Conservation (phyloP, 768 basidiomycete genomes). For the Tylopilus felleus region DNA sequence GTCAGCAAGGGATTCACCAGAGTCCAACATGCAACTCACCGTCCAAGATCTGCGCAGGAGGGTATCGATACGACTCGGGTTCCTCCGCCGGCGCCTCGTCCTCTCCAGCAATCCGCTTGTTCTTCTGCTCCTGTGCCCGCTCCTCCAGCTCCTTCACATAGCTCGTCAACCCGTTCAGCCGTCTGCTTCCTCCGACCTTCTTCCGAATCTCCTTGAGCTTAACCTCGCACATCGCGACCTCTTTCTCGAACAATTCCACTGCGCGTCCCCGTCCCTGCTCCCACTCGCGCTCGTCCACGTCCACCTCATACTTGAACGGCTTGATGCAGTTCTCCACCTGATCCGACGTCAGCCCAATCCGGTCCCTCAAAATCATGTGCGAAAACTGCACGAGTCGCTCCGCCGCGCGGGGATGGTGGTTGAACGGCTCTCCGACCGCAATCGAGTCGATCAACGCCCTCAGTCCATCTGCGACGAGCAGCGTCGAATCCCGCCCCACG, state of each 20-base stretch:
- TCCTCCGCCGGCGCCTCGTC: conserved; percentile 38
- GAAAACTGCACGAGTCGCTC: conserved; percentile 91
- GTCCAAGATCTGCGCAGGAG: conserved; percentile 87
- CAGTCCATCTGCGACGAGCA: conserved; percentile 91
- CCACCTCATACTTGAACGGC: conserved; percentile 97
- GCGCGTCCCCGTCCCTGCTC: conserved; percentile 74
- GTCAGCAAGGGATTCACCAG: conserved; percentile 4
- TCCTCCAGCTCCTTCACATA: conserved; percentile 86
- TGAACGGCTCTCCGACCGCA: conserved; percentile 86
- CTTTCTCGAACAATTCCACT: conserved; percentile 78
- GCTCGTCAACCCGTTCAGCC: conserved; percentile 68
- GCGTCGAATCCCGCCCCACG: conserved; percentile 89
- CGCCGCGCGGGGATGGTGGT: conserved; percentile 81
- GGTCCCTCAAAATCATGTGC: conserved; percentile 88
- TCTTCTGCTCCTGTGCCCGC: conserved; percentile 62
- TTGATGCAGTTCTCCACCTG: conserved; percentile 99
- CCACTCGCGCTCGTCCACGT: conserved; percentile 93
- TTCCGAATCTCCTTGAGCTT: conserved; percentile 85
- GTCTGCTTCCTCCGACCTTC: conserved; percentile 83
- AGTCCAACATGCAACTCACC: conserved; percentile 48
- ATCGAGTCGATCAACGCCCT: conserved; percentile 89
- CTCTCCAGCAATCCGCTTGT: conserved; percentile 42
- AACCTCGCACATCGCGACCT: conserved; percentile 77
- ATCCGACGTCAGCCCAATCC: conserved; percentile 92
- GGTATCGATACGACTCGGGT: conserved; percentile 82